Conservation (phyloP, 441 rosid species). For the Populus hybrid region DNA sequence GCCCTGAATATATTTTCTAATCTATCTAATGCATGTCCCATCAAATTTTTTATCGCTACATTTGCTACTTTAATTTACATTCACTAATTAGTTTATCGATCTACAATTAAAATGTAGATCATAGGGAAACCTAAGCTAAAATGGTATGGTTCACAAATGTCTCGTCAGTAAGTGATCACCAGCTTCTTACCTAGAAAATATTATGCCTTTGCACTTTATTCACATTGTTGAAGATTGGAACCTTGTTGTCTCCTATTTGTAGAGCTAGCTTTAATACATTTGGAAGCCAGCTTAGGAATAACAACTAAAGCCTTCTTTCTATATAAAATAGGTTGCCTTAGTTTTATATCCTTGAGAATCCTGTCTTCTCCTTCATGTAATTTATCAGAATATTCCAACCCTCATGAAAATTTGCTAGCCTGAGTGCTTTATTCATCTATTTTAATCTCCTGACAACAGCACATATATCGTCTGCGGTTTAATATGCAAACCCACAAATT, state of each 20-base stretch:
- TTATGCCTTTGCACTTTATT: conserved; percentile 27
- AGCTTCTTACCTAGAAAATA: conserved; percentile 8
- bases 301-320: not conserved
- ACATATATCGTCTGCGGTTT: conserved; percentile 27
- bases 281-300: conserved; percentile 24
- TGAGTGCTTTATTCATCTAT: not conserved
- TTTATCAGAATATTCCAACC: not conserved
- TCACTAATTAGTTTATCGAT: conserved; percentile 29
- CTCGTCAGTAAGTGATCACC: conserved; percentile 19
- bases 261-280: conserved; percentile 5
- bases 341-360: not conserved
- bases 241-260: conserved; percentile 3
- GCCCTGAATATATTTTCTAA: not conserved
- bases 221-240: conserved; percentile 14
- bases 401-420: not conserved
- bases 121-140: conserved; percentile 24
- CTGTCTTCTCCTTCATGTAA: not conserved
- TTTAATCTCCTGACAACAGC: conserved; percentile 31
- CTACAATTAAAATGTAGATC: not conserved
- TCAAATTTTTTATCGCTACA: not conserved
- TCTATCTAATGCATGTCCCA: not conserved
- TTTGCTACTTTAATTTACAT: conserved; percentile 23
- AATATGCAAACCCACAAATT: conserved; percentile 15
- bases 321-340: not conserved
- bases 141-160: conserved; percentile 29